Evolutionary conservation across 441 rosid species (phyloP).

Genomic region (Pelargonium exstipulatum): DNA sequence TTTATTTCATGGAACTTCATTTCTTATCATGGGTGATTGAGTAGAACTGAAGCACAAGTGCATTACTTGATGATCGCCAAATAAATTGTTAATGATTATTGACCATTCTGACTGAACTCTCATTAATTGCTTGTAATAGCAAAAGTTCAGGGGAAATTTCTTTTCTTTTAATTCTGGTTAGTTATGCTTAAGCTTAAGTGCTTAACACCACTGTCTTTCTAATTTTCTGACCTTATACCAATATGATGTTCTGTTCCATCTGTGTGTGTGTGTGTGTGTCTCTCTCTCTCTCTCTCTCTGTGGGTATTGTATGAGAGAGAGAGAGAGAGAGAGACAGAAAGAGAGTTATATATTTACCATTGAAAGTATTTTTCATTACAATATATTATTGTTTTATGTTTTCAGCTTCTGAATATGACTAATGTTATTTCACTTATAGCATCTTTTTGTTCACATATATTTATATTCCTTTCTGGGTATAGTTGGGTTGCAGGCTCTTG

Average conservation of each 20-base stretch:
- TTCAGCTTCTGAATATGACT: neutral
- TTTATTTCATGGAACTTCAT: constrained; percentile 9
- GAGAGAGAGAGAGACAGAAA: too few species aligned
- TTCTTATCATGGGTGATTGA: neutral
- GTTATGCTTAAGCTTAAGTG: neutral
- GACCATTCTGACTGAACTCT: too few species aligned
- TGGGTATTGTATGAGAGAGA: too few species aligned
- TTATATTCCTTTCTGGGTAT: constrained; percentile 25
- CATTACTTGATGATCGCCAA: neutral
- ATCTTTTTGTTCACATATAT: neutral
- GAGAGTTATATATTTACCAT: too few species aligned
- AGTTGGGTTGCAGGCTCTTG: constrained; percentile 80
- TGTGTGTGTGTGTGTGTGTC: too few species aligned
- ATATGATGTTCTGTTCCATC: neutral
- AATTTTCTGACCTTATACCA: neutral
- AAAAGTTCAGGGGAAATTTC: too few species aligned
- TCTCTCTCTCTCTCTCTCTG: too few species aligned
- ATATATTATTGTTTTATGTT: neutral
- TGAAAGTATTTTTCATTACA: too few species aligned
- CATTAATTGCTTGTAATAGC: too few species aligned
- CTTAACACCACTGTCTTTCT: neutral
- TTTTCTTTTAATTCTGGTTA: neutral
- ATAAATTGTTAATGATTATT: too few species aligned
- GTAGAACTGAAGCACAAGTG: neutral
- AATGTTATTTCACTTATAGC: neutral